Percentiles rank a stretch among this genome's conserved stretches.
Conservation (phyloP, 192 early-diverging fungal genomes). For the Oehlia diaphana region DNA sequence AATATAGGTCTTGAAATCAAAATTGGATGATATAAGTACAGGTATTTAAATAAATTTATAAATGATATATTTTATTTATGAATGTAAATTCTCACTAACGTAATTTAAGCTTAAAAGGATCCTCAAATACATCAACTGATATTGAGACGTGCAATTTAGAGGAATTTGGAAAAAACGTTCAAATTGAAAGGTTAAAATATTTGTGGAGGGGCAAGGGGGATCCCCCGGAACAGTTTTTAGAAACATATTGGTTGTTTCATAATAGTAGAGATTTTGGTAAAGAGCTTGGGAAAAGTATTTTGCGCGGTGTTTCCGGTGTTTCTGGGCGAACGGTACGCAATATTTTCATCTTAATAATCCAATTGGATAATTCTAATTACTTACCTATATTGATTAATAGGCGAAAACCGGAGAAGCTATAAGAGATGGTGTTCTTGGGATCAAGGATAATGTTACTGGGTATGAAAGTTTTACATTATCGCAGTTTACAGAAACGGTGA, state of each 20-base stretch:
- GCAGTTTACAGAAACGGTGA: too few relatives aligned
- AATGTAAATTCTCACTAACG: background rate
- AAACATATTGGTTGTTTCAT: slow-evolving; percentile 23
- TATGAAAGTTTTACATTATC: background rate
- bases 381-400: background rate
- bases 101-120: background rate
- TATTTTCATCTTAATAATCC: background rate
- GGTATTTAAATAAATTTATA: background rate
- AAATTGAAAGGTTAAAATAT: slow-evolving; percentile 35
- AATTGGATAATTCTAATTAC: background rate
- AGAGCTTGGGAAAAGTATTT: slow-evolving; percentile 33
- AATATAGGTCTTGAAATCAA: background rate
- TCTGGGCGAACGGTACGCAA: slow-evolving; percentile 19
- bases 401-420: slow-evolving; percentile 26
- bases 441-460: slow-evolving; percentile 24
- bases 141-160: slow-evolving; percentile 37
- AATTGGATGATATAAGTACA: background rate
- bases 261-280: slow-evolving; percentile 25
- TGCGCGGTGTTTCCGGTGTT: slow-evolving; percentile 39
- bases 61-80: background rate
- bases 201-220: slow-evolving; percentile 37
- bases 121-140: background rate
- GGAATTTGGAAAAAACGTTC: slow-evolving; percentile 35
- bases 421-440: slow-evolving; percentile 13
- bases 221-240: background rate